Conservation (phyloP, 2,329 filamentous ascomycete genomes). For the Neocucurbitaria cava region DNA sequence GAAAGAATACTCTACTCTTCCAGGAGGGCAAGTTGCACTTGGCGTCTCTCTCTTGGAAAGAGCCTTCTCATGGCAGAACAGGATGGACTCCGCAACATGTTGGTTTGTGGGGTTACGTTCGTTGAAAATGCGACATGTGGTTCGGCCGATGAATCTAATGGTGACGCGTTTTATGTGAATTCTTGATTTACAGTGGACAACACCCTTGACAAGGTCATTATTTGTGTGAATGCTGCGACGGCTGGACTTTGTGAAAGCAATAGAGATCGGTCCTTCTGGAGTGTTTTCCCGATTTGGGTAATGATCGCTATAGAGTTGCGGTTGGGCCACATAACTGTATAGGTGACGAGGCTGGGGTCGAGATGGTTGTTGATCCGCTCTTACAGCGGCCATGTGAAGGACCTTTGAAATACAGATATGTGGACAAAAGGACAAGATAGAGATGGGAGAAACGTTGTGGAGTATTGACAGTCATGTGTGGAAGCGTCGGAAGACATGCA, state of each 20-base stretch:
- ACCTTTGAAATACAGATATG: neutral
- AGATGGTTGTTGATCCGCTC: slow-evolving; percentile 4
- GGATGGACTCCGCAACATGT: slow-evolving; percentile 14
- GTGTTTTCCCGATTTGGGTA: slow-evolving; percentile 25
- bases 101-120: slow-evolving; percentile 20
- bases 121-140: slow-evolving; percentile 23
- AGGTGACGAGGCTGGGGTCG: slow-evolving; percentile 16
- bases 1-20: slow-evolving; percentile 27
- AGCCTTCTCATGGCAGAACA: slow-evolving; percentile 19
- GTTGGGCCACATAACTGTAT: slow-evolving; percentile 23
- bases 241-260: slow-evolving; percentile 22
- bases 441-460: neutral
- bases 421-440: neutral
- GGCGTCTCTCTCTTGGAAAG: slow-evolving; percentile 12
- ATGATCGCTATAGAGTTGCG: slow-evolving; percentile 26
- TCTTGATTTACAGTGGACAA: slow-evolving; percentile 20
- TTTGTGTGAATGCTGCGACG: slow-evolving; percentile 26
- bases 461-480: neutral
- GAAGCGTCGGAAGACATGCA: neutral
- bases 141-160: slow-evolving; percentile 24
- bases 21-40: slow-evolving; percentile 20
- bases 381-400: slow-evolving; percentile 6
- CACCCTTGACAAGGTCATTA: slow-evolving; percentile 28
- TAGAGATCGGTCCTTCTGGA: slow-evolving; percentile 21
- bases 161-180: slow-evolving; percentile 20